Conservation (phyloP, 78 protist species). For the Bigelowiella natans region DNA sequence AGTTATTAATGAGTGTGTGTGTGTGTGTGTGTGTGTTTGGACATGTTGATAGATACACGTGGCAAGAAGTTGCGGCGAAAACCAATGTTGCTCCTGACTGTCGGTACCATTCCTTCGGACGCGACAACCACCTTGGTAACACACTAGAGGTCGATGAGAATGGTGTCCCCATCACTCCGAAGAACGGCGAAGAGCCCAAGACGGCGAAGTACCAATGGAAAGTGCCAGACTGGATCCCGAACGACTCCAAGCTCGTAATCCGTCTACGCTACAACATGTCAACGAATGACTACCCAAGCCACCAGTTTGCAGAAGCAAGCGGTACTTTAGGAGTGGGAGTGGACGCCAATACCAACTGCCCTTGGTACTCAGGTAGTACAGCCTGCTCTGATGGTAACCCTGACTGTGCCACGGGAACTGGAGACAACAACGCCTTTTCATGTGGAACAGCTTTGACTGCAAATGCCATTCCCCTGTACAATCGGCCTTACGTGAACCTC, state of each 20-base stretch:
- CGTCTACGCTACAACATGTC: not conserved
- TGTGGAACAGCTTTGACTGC: not conserved
- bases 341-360: not conserved
- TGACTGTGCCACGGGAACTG: not conserved
- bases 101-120: not conserved
- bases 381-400: not conserved
- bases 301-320: not conserved
- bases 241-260: not conserved
- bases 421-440: not conserved
- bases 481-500: not conserved
- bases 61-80: no score
- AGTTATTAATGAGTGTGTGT: not conserved
- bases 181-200: not conserved
- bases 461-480: not conserved
- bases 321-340: not conserved
- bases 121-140: not conserved
- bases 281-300: not conserved
- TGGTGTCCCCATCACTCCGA: not conserved
- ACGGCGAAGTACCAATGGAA: not conserved
- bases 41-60: not conserved
- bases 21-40: not conserved
- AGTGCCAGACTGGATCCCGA: no score
- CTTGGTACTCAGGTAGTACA: not conserved
- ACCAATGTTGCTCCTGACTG: no score
- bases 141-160: not conserved